Evolutionary conservation across 2,329 filamentous ascomycete genomes (phyloP).

Genomic region (Penicillium sp.): DNA sequence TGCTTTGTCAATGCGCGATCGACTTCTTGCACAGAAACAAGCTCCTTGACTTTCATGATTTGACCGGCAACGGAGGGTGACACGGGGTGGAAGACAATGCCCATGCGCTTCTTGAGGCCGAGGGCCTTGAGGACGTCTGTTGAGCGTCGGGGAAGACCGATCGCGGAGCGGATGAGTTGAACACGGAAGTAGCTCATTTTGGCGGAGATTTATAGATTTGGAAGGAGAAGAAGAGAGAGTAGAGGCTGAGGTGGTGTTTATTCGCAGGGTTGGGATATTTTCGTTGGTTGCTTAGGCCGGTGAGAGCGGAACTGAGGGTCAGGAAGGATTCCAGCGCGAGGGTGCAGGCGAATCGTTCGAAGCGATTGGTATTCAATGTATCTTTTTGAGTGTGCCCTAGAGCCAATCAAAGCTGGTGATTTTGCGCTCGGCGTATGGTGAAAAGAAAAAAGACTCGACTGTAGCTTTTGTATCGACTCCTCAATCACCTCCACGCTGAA

Average conservation of each 20-base stretch:
- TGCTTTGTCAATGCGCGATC: slow-evolving; percentile 55
- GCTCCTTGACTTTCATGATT: slow-evolving; percentile 89
- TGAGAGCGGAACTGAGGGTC: too few species aligned
- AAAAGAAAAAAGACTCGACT: too few species aligned
- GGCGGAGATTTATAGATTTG: background rate
- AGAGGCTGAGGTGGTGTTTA: background rate
- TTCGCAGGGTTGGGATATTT: background rate
- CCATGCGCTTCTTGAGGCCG: slow-evolving; percentile 75
- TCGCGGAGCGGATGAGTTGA: slow-evolving; percentile 81
- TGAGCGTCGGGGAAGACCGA: slow-evolving; percentile 75
- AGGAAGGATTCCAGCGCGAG: too few species aligned
- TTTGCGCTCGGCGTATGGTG: too few species aligned
- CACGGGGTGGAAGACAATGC: slow-evolving; percentile 85
- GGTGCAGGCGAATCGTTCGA: background rate
- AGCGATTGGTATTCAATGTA: background rate
- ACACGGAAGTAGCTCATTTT: slow-evolving; percentile 81
- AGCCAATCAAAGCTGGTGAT: too few species aligned
- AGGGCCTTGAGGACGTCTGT: slow-evolving; percentile 77
- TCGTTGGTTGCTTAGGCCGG: too few species aligned
- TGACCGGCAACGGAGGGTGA: slow-evolving; percentile 75
- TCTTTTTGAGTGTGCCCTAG: too few species aligned
- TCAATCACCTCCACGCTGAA: too few species aligned
- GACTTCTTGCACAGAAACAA: slow-evolving; percentile 77
- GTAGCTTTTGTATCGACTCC: too few species aligned
- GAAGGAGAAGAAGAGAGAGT: background rate